These are phyloP conservation scores for Candida germanica DNA, from an alignment of 805 yeast genomes.

Conservation along the genomic window DNA sequence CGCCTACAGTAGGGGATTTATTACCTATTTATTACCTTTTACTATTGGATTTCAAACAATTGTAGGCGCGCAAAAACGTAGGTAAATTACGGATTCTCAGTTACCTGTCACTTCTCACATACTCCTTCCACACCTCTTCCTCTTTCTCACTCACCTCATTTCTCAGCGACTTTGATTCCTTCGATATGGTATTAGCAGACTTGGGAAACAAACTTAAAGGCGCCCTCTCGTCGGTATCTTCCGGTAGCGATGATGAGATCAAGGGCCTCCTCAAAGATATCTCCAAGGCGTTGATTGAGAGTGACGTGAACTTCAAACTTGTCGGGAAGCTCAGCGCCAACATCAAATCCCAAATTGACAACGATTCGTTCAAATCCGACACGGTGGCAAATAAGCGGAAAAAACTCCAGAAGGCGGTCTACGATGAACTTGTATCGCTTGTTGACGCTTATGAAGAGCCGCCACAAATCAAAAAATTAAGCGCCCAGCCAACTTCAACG, in stretches of 20 bases:
- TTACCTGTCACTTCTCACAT: neutral
- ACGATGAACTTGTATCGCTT: slow-evolving; percentile 83
- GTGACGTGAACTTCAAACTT: slow-evolving; percentile 88
- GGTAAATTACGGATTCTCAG: too few relatives aligned
- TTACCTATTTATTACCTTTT: too few relatives aligned
- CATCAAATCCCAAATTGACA: slow-evolving; percentile 46
- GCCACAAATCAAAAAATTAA: slow-evolving; percentile 82
- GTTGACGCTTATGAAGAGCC: slow-evolving; percentile 68
- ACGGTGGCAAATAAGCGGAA: slow-evolving; percentile 68
- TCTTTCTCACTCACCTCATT: slow-evolving; percentile 2
- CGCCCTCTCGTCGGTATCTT: slow-evolving; percentile 41
- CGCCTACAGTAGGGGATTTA: too few relatives aligned
- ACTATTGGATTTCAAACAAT: too few relatives aligned
- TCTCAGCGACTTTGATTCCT: neutral
- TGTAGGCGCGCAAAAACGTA: too few relatives aligned
- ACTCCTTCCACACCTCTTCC: neutral
- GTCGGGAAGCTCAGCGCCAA: slow-evolving; percentile 76
- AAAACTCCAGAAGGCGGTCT: slow-evolving; percentile 86
- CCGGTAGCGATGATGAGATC: slow-evolving; percentile 39
- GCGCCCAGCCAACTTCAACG: slow-evolving; percentile 15
- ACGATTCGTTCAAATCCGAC: slow-evolving; percentile 49
- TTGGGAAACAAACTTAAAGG: slow-evolving; percentile 41
- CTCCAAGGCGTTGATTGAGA: slow-evolving; percentile 83
- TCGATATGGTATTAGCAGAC: slow-evolving; percentile 43
- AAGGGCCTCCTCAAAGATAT: slow-evolving; percentile 73